Evolutionary conservation across 2,329 filamentous ascomycete species (phyloP).

Genomic region (Capronia americana): DNA sequence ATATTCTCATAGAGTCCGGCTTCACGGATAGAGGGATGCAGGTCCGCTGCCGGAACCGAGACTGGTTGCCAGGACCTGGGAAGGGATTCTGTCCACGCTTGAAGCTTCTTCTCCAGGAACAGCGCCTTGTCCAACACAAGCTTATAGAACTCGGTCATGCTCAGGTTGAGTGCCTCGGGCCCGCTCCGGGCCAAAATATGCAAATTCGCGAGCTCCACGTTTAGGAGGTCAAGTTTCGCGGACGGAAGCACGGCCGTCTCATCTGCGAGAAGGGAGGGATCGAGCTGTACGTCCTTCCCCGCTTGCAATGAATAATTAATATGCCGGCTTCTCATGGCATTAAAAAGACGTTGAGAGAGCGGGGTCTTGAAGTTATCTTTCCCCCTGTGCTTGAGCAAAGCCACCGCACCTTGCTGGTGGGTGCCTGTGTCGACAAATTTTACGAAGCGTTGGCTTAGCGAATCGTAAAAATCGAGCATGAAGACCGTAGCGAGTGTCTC

Average conservation of each 20-base stretch:
- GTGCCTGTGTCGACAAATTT: conserved; percentile 29
- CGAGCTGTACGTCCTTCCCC: conserved; percentile 18
- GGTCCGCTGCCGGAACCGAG: conserved; percentile 22
- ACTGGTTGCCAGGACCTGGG: conserved; percentile 32
- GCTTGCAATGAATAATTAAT: conserved; percentile 30
- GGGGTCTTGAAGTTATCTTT: conserved; percentile 27
- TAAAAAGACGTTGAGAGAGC: conserved; percentile 27
- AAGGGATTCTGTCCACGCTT: conserved; percentile 27
- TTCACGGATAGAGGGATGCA: conserved; percentile 34
- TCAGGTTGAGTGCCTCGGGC: conserved; percentile 11
- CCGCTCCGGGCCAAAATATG: conserved; percentile 17
- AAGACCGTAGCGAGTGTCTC: conserved; percentile 34
- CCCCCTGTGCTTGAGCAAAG: conserved; percentile 28
- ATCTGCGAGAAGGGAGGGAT: conserved; percentile 16
- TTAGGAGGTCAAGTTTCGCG: conserved; percentile 32
- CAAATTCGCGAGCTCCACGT: conserved; percentile 28
- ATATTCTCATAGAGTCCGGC: conserved; percentile 32
- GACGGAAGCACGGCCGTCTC: conserved; percentile 27
- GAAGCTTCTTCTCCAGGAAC: conserved; percentile 23
- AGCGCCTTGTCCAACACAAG: conserved; percentile 21
- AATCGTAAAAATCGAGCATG: conserved; percentile 36
- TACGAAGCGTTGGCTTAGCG: conserved; percentile 31
- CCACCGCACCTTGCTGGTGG: conserved; percentile 34
- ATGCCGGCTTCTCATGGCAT: conserved; percentile 30
- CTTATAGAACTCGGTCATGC: conserved; percentile 23